Evolutionary conservation across 2,329 filamentous ascomycete genomes (phyloP).

Genomic region (Fulvia fulva): DNA sequence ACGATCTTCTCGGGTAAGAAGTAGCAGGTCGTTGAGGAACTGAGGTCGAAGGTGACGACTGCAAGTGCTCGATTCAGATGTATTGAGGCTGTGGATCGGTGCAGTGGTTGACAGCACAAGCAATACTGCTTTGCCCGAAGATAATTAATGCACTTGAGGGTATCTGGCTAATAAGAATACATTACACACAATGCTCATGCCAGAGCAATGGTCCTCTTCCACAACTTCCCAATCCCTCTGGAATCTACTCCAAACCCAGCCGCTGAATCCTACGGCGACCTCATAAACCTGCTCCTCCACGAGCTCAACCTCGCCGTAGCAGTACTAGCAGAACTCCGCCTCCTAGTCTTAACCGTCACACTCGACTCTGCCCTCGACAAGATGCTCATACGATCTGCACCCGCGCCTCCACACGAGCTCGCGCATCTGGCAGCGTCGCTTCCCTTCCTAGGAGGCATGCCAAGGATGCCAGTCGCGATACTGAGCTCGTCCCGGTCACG

Average conservation of each 20-base stretch:
- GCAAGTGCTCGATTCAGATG: too few species aligned
- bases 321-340: conserved; percentile 14
- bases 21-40: too few species aligned
- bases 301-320: conserved; percentile 18
- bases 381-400: conserved; percentile 8
- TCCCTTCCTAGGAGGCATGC: conserved; percentile 9
- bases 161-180: neutral
- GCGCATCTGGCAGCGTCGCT: conserved; percentile 6
- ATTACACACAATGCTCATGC: neutral
- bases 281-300: conserved; percentile 16
- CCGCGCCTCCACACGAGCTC: conserved; percentile 1
- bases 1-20: too few species aligned
- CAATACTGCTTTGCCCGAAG: neutral
- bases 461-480: conserved; percentile 16
- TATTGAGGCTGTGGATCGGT: neutral
- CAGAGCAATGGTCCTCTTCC: neutral
- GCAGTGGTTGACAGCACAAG: neutral
- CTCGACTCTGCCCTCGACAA: conserved; percentile 7
- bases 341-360: conserved; percentile 1
- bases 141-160: neutral
- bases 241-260: neutral
- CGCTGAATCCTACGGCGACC: neutral
- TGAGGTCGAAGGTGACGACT: too few species aligned
- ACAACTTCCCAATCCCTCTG: neutral
- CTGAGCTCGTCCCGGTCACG: conserved; percentile 12